Evolutionary conservation across 75 land plant species (phyloP), one percentile per base, ranked within the genome.

Genomic region (Pinus taeda): DNA sequence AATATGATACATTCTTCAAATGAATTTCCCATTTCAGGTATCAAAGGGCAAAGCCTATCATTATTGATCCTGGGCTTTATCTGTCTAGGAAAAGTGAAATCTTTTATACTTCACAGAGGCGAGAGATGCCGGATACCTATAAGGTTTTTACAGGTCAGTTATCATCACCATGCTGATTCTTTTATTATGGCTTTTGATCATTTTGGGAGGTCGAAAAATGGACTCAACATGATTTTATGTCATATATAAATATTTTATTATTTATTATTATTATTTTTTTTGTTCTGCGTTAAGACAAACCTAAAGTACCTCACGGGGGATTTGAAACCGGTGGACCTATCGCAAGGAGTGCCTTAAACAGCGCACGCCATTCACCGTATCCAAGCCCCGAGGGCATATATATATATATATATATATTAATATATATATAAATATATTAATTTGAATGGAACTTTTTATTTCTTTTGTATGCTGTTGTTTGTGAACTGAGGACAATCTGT

Each of bases 21-120:
- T 76, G 24, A 57, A 62, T 74, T 75, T 78, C 29, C 30, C 22
- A 71, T 74, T 83, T 42, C 85, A 94, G 97, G 85, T 83, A 82
- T 57, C 93, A 90, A 58, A 81, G 98, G 81, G 97, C 87, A 76
- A 94, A 81, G 58, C 93, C 95, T 9, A 85, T 94, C 37, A 84
- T 94, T 18, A 45, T 94, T 57, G 97, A 94, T 80, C 97, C 97
- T 7, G 97, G 91, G 21, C 86, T 94, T 45, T 88, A 94, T 70
- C 72, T 85, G 15, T 85, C 88, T 0, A 90, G 84, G 56, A 94
- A 94, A 60, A 80, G 80, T 74, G 95, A 93, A 70, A 63, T 94
- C 55, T 73, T 81, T 56, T 79, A 75, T 79, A 88, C 86, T 20
- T 83, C 81, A 24, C 90, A 90, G 74, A 80, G 81, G 0, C 87